Base-by-base conservation (phyloP, 257 asterid species). In the Ilex asprella region DNA sequence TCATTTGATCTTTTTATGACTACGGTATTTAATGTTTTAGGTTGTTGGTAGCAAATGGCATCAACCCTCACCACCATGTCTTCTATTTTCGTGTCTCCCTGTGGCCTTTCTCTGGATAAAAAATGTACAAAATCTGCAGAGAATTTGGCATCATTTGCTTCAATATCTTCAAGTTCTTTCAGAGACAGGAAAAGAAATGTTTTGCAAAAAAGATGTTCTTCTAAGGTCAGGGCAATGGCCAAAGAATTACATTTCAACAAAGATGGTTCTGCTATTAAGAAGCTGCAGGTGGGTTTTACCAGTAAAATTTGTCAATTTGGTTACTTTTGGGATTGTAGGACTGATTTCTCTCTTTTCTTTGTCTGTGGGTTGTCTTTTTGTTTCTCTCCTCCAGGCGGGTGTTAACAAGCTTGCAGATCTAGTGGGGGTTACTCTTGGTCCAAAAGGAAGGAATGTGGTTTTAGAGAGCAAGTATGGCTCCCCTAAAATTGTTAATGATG, bases 361-460 rank as follows among this genome's bases (percentile, higher is more conserved):
- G 8, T 30, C 29, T 6, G 27, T 46, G 12, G 30, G 14, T 59
- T 35, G 29, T 56, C 12, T n/a, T 15, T 43, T 31, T 30, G 16
- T 2, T 30, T 64, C 7, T 46, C 49, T 29, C 10, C 60, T 72
- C 27, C 74, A 71, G 75, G 69, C 71, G 11, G 77, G 81, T 59
- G 81, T 76, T 4, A 67, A 71, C 67, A 71, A 76, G 62, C 74
- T 76, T 51, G 77, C 81, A 14, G 81, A 71, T 71, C 68, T 76
- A 12, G 77, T 76, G 1, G 77, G 81, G n/a, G 81, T 76, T 55
- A 71, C 75, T 6, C 62, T 71, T 29, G 77, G 81, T 16, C 81
- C 77, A 39, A 71, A 71, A 71, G 77, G 81, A 60, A 71, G 77
- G 59, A 76, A 71, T 60, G 81, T 76, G 2, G 80, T 75, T 16